Evolutionary conservation across 805 yeast genomes (phyloP).

Genomic region (Lipomyces orientalis): DNA sequence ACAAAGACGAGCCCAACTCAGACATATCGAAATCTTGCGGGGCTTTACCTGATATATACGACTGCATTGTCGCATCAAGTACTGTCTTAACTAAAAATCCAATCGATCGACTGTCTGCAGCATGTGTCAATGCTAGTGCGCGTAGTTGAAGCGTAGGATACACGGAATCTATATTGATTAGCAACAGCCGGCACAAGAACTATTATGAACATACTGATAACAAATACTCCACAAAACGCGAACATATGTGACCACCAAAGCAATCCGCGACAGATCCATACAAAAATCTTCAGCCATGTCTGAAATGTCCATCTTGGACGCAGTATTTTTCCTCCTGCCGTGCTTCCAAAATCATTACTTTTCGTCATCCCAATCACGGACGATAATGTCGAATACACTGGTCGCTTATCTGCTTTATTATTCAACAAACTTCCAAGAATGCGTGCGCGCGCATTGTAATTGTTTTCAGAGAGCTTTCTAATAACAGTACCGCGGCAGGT

Average conservation of each 20-base stretch:
- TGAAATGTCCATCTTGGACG: conserved; percentile 13
- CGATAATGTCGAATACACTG: not conserved
- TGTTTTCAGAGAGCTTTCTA: conserved; percentile 15
- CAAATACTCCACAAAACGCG: conserved; percentile 3
- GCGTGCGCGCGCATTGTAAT: conserved; percentile 26
- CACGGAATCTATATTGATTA: conserved; percentile 6
- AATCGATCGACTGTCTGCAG: not conserved
- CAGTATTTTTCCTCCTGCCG: not conserved
- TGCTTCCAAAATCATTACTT: not conserved
- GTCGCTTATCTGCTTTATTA: conserved; percentile 2
- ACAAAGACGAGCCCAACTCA: conserved; percentile 2
- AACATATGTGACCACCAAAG: conserved; percentile 12
- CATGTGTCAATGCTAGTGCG: conserved; percentile 1
- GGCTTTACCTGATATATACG: not conserved
- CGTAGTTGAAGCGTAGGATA: conserved; percentile 7
- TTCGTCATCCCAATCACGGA: not conserved
- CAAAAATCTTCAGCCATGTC: conserved; percentile 9
- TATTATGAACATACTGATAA: conserved; percentile 8
- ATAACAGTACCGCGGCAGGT: conserved; percentile 14
- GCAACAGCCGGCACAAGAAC: not conserved
- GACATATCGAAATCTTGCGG: not conserved
- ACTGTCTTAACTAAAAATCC: not conserved
- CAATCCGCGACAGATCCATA: conserved; percentile 24
- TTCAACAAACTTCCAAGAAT: conserved; percentile 24
- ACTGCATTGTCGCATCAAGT: not conserved